Percentiles rank a stretch among this genome's conserved stretches.
Evolutionary conservation across 257 asterid species (phyloP).

Genomic region (Eustoma russellianum): DNA sequence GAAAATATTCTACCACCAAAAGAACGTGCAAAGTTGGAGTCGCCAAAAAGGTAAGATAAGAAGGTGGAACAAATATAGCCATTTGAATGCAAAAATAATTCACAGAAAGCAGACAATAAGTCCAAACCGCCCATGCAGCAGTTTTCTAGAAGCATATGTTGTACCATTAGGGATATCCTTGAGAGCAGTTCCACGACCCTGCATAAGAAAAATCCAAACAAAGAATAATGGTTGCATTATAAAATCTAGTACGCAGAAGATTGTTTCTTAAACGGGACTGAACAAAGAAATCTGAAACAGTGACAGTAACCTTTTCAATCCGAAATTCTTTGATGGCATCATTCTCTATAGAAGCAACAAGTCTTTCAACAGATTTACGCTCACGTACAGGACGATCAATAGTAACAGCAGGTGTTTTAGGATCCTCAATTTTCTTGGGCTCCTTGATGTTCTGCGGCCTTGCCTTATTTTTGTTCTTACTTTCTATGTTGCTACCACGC

Average conservation of each 20-base stretch:
- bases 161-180: conserved; percentile 96
- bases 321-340: conserved; percentile 54
- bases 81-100: too few species aligned
- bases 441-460: conserved; percentile 38
- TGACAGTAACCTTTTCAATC: conserved; percentile 61
- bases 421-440: conserved; percentile 19
- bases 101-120: background rate
- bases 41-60: too few species aligned
- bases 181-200: conserved; percentile 95
- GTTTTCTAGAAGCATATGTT: too few species aligned
- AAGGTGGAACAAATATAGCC: too few species aligned
- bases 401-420: conserved; percentile 48
- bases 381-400: conserved; percentile 88
- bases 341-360: conserved; percentile 74
- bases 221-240: background rate
- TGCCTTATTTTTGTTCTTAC: conserved; percentile 30
- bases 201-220: conserved; percentile 17
- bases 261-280: background rate
- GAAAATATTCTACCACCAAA: too few species aligned
- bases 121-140: too few species aligned
- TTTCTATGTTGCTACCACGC: conserved; percentile 19
- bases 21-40: too few species aligned
- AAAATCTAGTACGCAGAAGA: too few species aligned
- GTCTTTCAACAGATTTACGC: conserved; percentile 84
- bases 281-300: conserved; percentile 1